Conservation (phyloP, 2,329 filamentous ascomycete genomes). For the Microdochium trichocladiopsis region DNA sequence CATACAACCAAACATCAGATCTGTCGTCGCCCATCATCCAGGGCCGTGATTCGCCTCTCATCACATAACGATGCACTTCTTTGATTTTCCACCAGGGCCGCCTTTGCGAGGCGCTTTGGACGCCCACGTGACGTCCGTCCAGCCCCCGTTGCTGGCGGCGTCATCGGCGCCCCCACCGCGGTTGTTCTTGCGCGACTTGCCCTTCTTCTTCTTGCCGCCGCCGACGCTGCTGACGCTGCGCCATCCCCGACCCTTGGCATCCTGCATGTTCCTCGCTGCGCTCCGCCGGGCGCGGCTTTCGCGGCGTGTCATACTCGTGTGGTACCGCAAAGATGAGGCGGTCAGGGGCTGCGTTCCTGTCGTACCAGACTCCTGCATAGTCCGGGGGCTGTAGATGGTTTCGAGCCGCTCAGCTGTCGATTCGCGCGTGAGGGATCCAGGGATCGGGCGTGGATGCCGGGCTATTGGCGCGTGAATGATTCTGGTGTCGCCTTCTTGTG, state of each 20-base stretch:
- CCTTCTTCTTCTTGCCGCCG: conserved; percentile 23
- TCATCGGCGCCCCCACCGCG: conserved; percentile 16
- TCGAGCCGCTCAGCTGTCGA: conserved; percentile 44
- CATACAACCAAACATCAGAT: no score
- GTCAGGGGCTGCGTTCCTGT: conserved; percentile 20
- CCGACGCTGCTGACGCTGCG: conserved; percentile 15
- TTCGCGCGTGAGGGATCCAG: not conserved
- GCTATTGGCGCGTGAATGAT: conserved; percentile 47
- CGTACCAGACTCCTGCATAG: not conserved
- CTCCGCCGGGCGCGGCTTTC: conserved; percentile 52
- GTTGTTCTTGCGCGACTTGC: conserved; percentile 27
- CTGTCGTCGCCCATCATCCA: no score
- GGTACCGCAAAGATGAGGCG: conserved; percentile 28
- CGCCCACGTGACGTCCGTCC: conserved; percentile 42
- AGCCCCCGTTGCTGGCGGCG: conserved; percentile 36
- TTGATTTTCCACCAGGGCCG: conserved; percentile 22
- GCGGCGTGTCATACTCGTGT: conserved; percentile 35
- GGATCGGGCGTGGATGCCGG: conserved; percentile 35
- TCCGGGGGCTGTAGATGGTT: conserved; percentile 36
- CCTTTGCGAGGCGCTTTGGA: conserved; percentile 14
- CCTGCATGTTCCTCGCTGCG: conserved; percentile 55
- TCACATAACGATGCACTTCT: conserved; percentile 49
- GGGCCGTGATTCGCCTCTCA: no score
- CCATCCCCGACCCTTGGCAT: conserved; percentile 54
- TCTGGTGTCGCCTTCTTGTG: conserved; percentile 16